Evolutionary conservation across 352 stramenopile genomes (phyloP), one percentile per base, ranked within the genome.

Genomic region (Saprolegnia diclina): DNA sequence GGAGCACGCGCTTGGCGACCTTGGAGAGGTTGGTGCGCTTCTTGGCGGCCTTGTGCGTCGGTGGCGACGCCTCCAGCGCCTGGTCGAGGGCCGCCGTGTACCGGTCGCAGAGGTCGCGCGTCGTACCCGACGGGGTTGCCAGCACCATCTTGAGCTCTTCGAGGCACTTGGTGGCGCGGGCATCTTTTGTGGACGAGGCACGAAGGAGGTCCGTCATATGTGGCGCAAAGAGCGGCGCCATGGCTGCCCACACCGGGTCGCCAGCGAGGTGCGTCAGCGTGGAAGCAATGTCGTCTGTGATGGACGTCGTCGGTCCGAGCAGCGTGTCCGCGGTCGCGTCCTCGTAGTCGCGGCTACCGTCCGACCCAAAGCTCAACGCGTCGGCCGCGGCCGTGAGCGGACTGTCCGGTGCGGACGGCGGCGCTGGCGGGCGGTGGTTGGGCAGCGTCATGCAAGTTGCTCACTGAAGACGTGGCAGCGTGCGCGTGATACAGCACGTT

Each of bases 21-120:
- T 89, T 91, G 4, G 83, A 89, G 32, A 94, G 61, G 64, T 85
- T 94, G 35, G 83, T 80, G 10, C 86, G 83, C 63, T 88, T 90
- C 76, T 90, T 94, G 3, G 42, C 13, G 9, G 74, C 5, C 46
- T 70, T 70, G 57, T 0, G 18, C 7, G 53, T 16, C 19, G 53
- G 19, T n/a, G 53, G 53, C 38, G n/a, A 19, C 14, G 10, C 9
- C 40, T 48, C 42, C 42, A 48, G 11, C 11, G 42, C 42, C 42
- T n/a, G n/a, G 22, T 66, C 5, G 37, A 66, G 48, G 37, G 57
- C 57, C 2, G 48, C 40, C 10, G 7, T 14, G 21, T 66, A 66
- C 24, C 57, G 57, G n/a, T 26, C 13, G 18, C 11, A 66, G 57
- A 16, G 16, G 9, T 13, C 19, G 11, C 40, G 57, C 7, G 26